Evolutionary conservation across 768 basidiomycete species (phyloP).

Genomic region (Tubosaeta brunneosetosa): DNA sequence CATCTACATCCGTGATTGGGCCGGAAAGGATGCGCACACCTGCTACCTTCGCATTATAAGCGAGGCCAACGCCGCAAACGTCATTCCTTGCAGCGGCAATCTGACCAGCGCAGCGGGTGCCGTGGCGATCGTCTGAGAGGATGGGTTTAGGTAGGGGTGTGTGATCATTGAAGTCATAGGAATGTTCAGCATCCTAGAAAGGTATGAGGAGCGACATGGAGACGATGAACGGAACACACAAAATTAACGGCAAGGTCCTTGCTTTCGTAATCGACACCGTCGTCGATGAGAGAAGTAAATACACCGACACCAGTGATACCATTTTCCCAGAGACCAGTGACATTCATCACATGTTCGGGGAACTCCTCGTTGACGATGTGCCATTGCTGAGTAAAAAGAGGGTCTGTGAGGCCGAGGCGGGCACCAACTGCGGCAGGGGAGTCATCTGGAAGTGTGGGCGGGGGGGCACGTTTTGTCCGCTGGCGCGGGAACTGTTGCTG

Average conservation of each 20-base stretch:
- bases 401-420: constrained; percentile 70
- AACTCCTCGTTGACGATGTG: constrained; percentile 86
- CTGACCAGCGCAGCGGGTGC: constrained; percentile 97
- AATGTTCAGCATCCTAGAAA: constrained; percentile 73
- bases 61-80: constrained; percentile 91
- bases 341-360: constrained; percentile 85
- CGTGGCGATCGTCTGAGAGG: constrained; percentile 90
- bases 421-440: constrained; percentile 47
- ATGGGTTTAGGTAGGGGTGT: constrained; percentile 80
- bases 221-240: constrained; percentile 46
- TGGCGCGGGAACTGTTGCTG: constrained; percentile 61
- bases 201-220: background rate
- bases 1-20: constrained; percentile 91
- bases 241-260: constrained; percentile 89
- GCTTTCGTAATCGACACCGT: constrained; percentile 88
- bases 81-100: constrained; percentile 90
- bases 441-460: constrained; percentile 40
- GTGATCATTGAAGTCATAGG: constrained; percentile 97
- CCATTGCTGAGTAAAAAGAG: constrained; percentile 85
- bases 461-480: constrained; percentile 72
- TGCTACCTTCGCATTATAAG: constrained; percentile 86
- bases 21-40: constrained; percentile 95
- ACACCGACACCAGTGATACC: constrained; percentile 86
- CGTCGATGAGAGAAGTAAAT: constrained; percentile 87
- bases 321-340: constrained; percentile 87